These are phyloP conservation scores for Capronia coronata DNA, from an alignment of 2,329 filamentous ascomycete genomes.

Conservation along the genomic window DNA sequence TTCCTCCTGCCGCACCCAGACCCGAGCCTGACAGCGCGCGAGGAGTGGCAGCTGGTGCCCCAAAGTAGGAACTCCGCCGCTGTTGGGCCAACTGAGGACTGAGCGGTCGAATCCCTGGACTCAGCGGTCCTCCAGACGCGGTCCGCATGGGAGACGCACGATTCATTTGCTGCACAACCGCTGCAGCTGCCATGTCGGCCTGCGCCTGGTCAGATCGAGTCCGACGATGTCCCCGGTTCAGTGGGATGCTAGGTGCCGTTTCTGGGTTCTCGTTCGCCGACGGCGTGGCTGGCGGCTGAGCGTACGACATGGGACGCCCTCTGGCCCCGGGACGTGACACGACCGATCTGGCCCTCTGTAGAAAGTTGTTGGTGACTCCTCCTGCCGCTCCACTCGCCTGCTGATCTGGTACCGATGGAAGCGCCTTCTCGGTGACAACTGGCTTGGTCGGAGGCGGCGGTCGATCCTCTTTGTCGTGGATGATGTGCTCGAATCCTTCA, in stretches of 20 bases:
- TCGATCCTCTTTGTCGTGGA: conserved; percentile 35
- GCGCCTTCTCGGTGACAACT: conserved; percentile 64
- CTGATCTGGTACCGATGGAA: conserved; percentile 63
- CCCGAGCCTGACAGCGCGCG: conserved; percentile 33
- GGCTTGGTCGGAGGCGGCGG: conserved; percentile 39
- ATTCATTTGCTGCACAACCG: conserved; percentile 85
- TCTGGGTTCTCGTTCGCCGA: conserved; percentile 43
- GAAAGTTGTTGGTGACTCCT: conserved; percentile 47
- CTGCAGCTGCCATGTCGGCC: conserved; percentile 48
- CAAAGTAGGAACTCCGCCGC: conserved; percentile 56
- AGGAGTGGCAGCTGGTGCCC: conserved; percentile 30
- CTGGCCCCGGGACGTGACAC: conserved; percentile 36
- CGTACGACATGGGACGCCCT: conserved; percentile 36
- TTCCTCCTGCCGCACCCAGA: conserved; percentile 57
- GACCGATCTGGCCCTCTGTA: conserved; percentile 57
- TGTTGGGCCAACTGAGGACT: conserved; percentile 38
- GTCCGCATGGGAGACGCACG: conserved; percentile 52
- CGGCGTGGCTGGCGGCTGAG: conserved; percentile 34
- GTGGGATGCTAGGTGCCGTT: conserved; percentile 44
- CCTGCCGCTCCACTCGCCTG: conserved; percentile 56
- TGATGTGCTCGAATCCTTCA: conserved; percentile 81
- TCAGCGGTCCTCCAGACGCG: conserved; percentile 49
- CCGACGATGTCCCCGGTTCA: conserved; percentile 42
- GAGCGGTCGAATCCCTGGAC: conserved; percentile 49
- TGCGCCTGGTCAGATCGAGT: conserved; percentile 45